Evolutionary conservation across 495 filamentous ascomycete species (phyloP).

Genomic region (Ramalina intermedia): DNA sequence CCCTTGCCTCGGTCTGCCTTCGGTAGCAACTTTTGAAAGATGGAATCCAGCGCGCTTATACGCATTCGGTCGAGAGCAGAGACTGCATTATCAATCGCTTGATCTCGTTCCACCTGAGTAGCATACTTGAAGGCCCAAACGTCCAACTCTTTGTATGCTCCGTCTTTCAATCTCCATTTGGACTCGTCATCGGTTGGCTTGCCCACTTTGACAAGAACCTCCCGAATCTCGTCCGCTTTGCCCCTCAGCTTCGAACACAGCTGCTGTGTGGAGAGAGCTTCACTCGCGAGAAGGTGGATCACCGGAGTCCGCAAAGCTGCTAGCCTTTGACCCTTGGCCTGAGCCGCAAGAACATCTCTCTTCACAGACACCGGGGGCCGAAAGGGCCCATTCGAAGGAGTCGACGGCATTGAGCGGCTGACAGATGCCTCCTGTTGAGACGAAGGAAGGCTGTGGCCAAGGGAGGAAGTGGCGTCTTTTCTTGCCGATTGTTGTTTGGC

Average conservation of each 20-base stretch:
- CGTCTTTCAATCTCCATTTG: constrained; percentile 55
- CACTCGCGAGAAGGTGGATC: constrained; percentile 57
- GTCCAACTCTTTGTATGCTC: constrained; percentile 68
- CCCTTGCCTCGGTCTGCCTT: constrained; percentile 66
- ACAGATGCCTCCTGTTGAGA: constrained; percentile 22
- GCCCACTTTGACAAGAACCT: constrained; percentile 37
- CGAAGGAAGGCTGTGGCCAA: constrained; percentile 28
- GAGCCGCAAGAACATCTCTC: constrained; percentile 24
- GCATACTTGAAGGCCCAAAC: constrained; percentile 64
- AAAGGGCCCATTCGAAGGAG: constrained; percentile 41
- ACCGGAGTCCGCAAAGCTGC: constrained; percentile 42
- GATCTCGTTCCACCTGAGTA: constrained; percentile 50
- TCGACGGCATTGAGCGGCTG: constrained; percentile 47
- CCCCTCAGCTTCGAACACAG: constrained; percentile 42
- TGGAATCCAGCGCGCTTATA: constrained; percentile 51
- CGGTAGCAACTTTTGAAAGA: constrained; percentile 70
- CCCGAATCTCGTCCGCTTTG: constrained; percentile 41
- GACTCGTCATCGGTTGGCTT: constrained; percentile 39
- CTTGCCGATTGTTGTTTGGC: constrained; percentile 17
- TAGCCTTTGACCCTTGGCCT: constrained; percentile 38
- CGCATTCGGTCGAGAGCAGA: constrained; percentile 67
- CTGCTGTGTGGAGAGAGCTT: constrained; percentile 41
- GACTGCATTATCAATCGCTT: constrained; percentile 74
- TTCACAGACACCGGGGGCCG: constrained; percentile 25
- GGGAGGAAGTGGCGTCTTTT: constrained; percentile 21